Evolutionary conservation across 768 basidiomycete genomes (phyloP).

Genomic region (Cytidiella melzeri): DNA sequence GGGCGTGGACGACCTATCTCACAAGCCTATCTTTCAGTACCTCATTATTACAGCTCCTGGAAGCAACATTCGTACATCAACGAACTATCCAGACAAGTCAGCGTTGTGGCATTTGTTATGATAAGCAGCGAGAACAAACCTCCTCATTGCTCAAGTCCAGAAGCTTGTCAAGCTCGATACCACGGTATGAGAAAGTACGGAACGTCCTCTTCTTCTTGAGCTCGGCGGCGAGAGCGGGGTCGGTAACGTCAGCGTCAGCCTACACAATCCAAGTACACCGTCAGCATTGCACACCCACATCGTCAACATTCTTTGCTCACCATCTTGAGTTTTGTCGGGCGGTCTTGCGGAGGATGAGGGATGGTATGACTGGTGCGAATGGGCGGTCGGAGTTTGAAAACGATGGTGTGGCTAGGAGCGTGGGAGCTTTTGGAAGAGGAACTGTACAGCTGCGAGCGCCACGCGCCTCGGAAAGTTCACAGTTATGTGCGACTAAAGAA

Average conservation of each 20-base stretch:
- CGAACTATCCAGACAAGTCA: constrained; percentile 43
- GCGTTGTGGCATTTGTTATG: constrained; percentile 2
- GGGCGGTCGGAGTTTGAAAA: constrained; percentile 16
- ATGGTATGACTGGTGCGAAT: constrained; percentile 4
- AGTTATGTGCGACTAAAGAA: constrained; percentile 6
- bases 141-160: constrained; percentile 95
- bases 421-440: constrained; percentile 37
- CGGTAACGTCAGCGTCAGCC: constrained; percentile 83
- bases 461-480: constrained; percentile 12
- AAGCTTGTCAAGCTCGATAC: constrained; percentile 96
- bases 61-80: constrained; percentile 74
- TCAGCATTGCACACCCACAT: constrained; percentile 15
- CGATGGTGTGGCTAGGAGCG: constrained; percentile 29
- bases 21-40: background rate
- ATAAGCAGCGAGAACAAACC: constrained; percentile 41
- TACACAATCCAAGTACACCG: constrained; percentile 27
- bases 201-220: constrained; percentile 98
- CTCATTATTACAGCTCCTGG: no score
- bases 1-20: constrained; percentile 91
- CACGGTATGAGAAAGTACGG: constrained; percentile 98
- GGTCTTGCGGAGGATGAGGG: constrained; percentile 11
- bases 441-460: constrained; percentile 48
- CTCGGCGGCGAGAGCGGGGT: constrained; percentile 90
- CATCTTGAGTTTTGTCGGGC: constrained; percentile 26
- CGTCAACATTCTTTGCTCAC: constrained; percentile 15